Evolutionary conservation across 495 filamentous ascomycete species (phyloP).

Genomic region (Penicillium bialowiezense): DNA sequence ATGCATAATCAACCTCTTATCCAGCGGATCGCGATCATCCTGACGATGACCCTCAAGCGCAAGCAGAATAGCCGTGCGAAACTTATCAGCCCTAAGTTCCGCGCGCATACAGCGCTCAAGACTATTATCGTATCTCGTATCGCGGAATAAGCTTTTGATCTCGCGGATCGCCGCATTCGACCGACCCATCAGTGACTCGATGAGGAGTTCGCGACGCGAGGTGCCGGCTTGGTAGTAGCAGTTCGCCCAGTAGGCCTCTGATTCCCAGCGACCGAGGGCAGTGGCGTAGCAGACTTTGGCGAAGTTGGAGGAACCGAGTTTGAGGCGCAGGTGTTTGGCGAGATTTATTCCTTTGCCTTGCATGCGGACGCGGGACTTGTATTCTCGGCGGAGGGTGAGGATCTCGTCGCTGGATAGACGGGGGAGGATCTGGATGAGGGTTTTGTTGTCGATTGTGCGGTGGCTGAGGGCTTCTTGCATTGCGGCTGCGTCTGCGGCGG

Average conservation of each 20-base stretch:
- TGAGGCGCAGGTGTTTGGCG: conserved; percentile 87
- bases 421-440: conserved; percentile 81
- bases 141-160: conserved; percentile 90
- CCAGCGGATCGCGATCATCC: conserved; percentile 65
- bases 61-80: conserved; percentile 83
- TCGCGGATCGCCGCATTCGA: conserved; percentile 80
- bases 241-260: conserved; percentile 96
- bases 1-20: conserved; percentile 56
- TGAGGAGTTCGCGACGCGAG: conserved; percentile 79
- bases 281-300: conserved; percentile 89
- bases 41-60: conserved; percentile 79
- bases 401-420: conserved; percentile 81
- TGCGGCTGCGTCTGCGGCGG: conserved; percentile 69
- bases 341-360: conserved; percentile 86
- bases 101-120: conserved; percentile 83
- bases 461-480: conserved; percentile 74
- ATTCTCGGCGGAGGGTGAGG: conserved; percentile 76
- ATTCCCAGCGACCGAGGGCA: conserved; percentile 88
- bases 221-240: conserved; percentile 95
- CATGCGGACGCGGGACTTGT: conserved; percentile 83
- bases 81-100: conserved; percentile 91
- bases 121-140: conserved; percentile 86
- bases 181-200: conserved; percentile 88
- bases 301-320: conserved; percentile 67
- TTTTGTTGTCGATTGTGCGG: conserved; percentile 61